Evolutionary conservation across 371 early-diverging fungal genomes (phyloP), one percentile per base, ranked within the genome.

Genomic region (Mortierella sp.): DNA sequence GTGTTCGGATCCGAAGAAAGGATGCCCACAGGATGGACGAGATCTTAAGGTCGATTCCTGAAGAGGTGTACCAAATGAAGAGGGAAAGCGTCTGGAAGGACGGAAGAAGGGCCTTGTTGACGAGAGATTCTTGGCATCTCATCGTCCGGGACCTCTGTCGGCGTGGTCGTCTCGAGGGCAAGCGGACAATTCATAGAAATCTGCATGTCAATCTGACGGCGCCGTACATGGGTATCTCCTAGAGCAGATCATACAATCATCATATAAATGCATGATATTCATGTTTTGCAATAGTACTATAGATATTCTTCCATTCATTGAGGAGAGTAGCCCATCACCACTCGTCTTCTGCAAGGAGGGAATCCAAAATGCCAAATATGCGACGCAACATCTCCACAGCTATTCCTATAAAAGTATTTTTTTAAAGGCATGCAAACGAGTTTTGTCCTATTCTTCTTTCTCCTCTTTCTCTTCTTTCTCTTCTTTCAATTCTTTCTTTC

Each of bases 111-210:
- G 81, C 83, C 6, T 79, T 82, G 17, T 54, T 86, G 14, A 81
- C 82, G 23, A 78, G 63, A 60, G 86, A 86, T 64, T 83, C 86
- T 8, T 86, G 86, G 86, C 86, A 86, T 64, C 80, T 76, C 53
- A 86, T 86, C 49, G 82, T 81, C 4, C 72, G 86, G 8, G 82
- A 84, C 28, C 54, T 86, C 14, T 86, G 86, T 58, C 71, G 86
- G 17, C 82, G 61, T 7, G 39, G 47, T 81, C 31, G 28, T n/a
- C 34, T 62, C 7, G 62, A 62, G 24, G 54, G 62, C 39, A 62
- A 53, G 44, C 3, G 62, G 28, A 62, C 62, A 2, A 62, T 62
- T 24, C 15, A 31, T 30, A 34, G 56, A 15, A 34, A 54, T 27
- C 44, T 1, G n/a, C 64, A 55, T 47, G 46, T 50, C 11, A 30